Base-by-base conservation (phyloP, 2,329 filamentous ascomycete species). In the Alternaria brassicae region DNA sequence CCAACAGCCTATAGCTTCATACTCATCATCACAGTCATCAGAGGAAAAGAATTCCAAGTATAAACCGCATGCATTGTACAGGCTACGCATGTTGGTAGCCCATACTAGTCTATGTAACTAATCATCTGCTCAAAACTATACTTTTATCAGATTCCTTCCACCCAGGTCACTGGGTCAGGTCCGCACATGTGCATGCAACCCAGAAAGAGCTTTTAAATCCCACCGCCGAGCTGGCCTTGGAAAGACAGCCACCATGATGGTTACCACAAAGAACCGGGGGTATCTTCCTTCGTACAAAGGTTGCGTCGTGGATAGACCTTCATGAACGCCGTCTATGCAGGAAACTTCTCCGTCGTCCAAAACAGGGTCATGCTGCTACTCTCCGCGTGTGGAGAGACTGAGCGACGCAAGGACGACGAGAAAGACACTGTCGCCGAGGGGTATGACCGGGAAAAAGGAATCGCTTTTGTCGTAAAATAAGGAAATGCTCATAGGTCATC, bases 251-350 rank as follows among this genome's bases (percentile, higher is more conserved):
- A 61, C 58, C 69, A 70, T 70, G 64, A 70, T 68, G 65, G 63
- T 67, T 62, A 65, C 69, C 67, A 64, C 64, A 69, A 61, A 66
- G 44, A 61, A 69, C 65, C 62, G 60, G 68, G 40, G 73, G 71
- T 72, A 74, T 77, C 56, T 66, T 77, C 74, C 73, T 71, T 76
- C 71, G 65, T 65, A 65, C 61, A 69, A 66, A 69, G 65, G 52
- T 48, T 53, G 69, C 62, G 66, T 63, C 68, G 67, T 55, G 53
- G 62, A 51, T 55, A 50, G 70, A 69, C 72, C 74, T 67, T 72
- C 66, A 68, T 75, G 60, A 77, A 77, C 74, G 75, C 75, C 75
- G 65, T 76, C 73, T 74, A 77, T 77, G 74, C 65, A 70, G 69
- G 67, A 70, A 71, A 72, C 71, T 68, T 68, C 71, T 71, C 66